Percentiles rank a stretch among this genome's conserved stretches.
Evolutionary conservation across 441 rosid genomes (phyloP).

Genomic region (Jatropha podagrica): DNA sequence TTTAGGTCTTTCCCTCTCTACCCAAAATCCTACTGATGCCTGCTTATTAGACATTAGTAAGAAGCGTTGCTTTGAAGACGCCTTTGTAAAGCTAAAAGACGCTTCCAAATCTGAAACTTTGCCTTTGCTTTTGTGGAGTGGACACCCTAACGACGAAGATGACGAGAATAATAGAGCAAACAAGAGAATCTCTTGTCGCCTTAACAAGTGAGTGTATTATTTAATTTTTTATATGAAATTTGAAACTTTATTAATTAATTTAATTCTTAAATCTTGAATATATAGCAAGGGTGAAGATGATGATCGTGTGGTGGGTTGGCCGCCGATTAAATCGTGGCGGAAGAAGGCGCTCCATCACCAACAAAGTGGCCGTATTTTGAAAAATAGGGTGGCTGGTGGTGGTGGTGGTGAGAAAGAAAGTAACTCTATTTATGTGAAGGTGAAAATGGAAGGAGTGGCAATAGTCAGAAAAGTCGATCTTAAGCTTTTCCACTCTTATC

Average conservation of each 20-base stretch:
- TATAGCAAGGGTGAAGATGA: conserved; percentile 25
- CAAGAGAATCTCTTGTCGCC: conserved; percentile 26
- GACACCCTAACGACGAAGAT: conserved; percentile 46
- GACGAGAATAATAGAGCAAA: conserved; percentile 22
- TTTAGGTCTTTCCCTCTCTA: conserved; percentile 43
- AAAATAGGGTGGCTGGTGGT: conserved; percentile 12
- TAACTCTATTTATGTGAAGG: conserved; percentile 40
- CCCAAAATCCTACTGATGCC: neutral
- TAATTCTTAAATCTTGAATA: neutral
- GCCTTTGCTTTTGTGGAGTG: conserved; percentile 39
- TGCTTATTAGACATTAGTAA: neutral
- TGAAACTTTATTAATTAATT: too few species aligned
- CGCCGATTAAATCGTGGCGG: conserved; percentile 57
- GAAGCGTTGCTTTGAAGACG: conserved; percentile 40
- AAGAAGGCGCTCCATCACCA: conserved; percentile 37
- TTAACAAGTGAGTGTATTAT: conserved; percentile 31
- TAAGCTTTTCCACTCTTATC: conserved; percentile 34
- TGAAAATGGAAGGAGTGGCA: conserved; percentile 57
- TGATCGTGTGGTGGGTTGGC: conserved; percentile 48
- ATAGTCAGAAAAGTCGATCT: conserved; percentile 49
- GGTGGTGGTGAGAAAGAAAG: conserved; percentile 3
- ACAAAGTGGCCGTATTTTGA: conserved; percentile 13
- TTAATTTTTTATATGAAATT: neutral
- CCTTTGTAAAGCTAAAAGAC: conserved; percentile 23
- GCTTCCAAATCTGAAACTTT: neutral